A percentile compares a stretch with the other conserved stretches of the same genome.
Evolutionary conservation across 768 basidiomycete genomes (phyloP).

Genomic region (Amanita polypyramis): DNA sequence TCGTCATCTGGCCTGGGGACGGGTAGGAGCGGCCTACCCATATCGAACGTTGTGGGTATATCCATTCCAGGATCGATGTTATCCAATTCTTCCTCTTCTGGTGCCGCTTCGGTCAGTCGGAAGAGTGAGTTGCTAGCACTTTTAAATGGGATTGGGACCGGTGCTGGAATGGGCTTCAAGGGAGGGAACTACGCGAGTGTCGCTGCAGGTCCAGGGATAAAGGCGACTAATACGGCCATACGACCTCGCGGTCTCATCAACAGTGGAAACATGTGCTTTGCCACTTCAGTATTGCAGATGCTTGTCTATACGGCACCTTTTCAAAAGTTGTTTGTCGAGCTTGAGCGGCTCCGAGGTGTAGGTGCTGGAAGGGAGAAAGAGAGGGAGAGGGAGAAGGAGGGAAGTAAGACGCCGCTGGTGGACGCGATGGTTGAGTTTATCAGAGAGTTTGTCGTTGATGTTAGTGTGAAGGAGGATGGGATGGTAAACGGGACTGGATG

Average conservation of each 20-base stretch:
- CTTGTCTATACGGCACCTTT: constrained; percentile 88
- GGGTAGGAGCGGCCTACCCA: constrained; percentile 43
- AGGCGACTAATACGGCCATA: constrained; percentile 21
- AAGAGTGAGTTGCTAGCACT: constrained; percentile 44
- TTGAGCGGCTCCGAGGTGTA: constrained; percentile 42
- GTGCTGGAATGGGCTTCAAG: no score
- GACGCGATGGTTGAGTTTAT: constrained; percentile 67
- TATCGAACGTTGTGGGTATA: constrained; percentile 62
- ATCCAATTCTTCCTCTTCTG: no score
- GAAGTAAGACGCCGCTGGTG: constrained; percentile 41
- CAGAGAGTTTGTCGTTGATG: constrained; percentile 59
- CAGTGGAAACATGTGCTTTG: constrained; percentile 96
- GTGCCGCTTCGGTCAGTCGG: constrained; percentile 21
- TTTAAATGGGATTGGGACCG: constrained; percentile 23
- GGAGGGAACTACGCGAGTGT: no score
- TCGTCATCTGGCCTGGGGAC: constrained; percentile 14
- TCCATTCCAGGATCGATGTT: constrained; percentile 57
- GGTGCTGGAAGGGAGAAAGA: constrained; percentile 16
- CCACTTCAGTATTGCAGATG: constrained; percentile 87
- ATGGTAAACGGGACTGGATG: constrained; percentile 9
- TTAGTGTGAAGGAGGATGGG: constrained; percentile 13
- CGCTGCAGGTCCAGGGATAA: no score
- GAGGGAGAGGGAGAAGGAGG: constrained; percentile 17
- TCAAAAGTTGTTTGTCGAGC: constrained; percentile 60
- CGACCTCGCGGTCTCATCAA: constrained; percentile 81